Evolutionary conservation across 2,329 filamentous ascomycete genomes (phyloP).

Genomic region (Dactylonectria macrodidyma): DNA sequence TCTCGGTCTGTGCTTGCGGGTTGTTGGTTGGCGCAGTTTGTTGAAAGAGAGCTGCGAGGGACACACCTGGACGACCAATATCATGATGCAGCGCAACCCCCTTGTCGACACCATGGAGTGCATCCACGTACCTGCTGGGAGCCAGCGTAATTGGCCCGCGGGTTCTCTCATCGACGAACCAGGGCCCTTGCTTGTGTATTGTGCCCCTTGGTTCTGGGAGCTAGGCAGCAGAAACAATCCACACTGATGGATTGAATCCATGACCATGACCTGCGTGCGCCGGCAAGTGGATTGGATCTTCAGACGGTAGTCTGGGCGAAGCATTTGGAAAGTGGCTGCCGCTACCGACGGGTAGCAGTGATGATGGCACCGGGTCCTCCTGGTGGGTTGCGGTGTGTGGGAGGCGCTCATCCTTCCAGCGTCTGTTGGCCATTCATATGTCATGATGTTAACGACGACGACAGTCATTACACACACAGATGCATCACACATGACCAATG

Average conservation of each 20-base stretch:
- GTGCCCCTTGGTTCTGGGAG: neutral
- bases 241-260: constrained; percentile 17
- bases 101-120: neutral
- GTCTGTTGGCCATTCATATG: neutral
- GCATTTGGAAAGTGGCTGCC: neutral
- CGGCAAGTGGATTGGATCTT: constrained; percentile 15
- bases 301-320: constrained; percentile 1
- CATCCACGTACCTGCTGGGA: neutral
- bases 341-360: neutral
- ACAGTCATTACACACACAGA: neutral
- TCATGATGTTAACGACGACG: neutral
- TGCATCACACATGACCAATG: neutral
- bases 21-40: constrained; percentile 13
- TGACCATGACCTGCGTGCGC: constrained; percentile 7
- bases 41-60: constrained; percentile 17
- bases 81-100: constrained; percentile 7
- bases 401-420: constrained; percentile 19
- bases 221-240: constrained; percentile 39
- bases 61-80: constrained; percentile 17
- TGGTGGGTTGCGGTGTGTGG: constrained; percentile 21
- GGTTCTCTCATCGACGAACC: neutral
- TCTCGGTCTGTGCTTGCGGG: constrained; percentile 19
- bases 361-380: neutral
- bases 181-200: neutral
- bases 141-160: neutral